These are phyloP conservation scores for Mucor racemosus DNA, from an alignment of 371 early-diverging fungal genomes.

Conservation along the genomic window DNA sequence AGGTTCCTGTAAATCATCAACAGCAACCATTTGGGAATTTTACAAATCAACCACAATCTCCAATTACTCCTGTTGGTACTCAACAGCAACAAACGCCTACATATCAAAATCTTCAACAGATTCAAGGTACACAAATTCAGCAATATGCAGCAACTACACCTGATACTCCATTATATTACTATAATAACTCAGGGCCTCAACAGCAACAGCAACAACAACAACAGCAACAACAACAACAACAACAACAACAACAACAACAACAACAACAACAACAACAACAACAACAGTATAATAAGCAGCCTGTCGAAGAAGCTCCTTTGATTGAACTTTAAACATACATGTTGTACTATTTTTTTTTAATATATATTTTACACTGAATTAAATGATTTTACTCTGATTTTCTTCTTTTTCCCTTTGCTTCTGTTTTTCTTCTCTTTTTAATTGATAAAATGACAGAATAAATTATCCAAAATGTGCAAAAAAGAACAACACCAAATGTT, in stretches of 20 bases:
- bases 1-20: background rate
- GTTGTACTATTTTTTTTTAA: background rate
- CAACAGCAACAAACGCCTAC: background rate
- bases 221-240: conserved; percentile 10
- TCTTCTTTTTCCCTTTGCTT: conserved; percentile 57
- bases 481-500: conserved; percentile 33
- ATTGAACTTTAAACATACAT: conserved; percentile 54
- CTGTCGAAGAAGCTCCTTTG: conserved; percentile 55
- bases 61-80: background rate
- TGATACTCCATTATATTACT: no score
- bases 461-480: conserved; percentile 42
- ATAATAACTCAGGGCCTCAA: background rate
- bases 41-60: background rate
- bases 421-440: conserved; percentile 36
- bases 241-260: conserved; percentile 2
- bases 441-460: conserved; percentile 29
- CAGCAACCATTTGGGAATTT: no score
- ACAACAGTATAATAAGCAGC: conserved; percentile 25
- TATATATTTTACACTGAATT: background rate
- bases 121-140: background rate
- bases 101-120: no score
- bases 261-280: conserved; percentile 18
- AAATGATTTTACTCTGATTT: conserved; percentile 40
- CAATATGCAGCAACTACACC: background rate
- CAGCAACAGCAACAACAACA: background rate